Conservation (phyloP, 75 land plant species). For the Azolla pinnata region DNA sequence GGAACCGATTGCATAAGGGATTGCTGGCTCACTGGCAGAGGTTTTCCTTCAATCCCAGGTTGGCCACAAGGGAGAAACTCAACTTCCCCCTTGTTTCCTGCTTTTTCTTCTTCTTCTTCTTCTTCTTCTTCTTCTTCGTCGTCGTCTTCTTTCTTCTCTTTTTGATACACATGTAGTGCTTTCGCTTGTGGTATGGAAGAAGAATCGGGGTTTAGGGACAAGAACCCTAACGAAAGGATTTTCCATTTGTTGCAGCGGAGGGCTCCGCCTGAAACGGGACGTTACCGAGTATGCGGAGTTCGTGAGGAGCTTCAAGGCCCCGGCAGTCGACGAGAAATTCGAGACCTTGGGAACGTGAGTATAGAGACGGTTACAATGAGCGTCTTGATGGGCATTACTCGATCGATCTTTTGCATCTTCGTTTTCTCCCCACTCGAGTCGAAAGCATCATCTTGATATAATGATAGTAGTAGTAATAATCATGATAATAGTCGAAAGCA, state of each 20-base stretch:
- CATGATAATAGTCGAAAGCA: too few relatives aligned
- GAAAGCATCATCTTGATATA: too few relatives aligned
- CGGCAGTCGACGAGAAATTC: conserved; percentile 93
- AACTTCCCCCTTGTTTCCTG: not conserved
- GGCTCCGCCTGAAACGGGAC: conserved; percentile 95
- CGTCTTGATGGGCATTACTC: too few relatives aligned
- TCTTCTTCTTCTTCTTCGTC: too few relatives aligned
- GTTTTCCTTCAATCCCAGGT: conserved; percentile 97
- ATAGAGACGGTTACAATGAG: too few relatives aligned
- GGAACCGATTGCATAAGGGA: conserved; percentile 83
- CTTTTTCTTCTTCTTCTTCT: too few relatives aligned
- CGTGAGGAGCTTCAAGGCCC: conserved; percentile 95
- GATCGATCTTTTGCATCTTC: too few relatives aligned
- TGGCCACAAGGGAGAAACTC: too few relatives aligned
- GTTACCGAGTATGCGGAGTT: conserved; percentile 95
- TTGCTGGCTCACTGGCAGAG: conserved; percentile 88
- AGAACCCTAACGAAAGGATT: not conserved
- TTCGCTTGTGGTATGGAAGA: too few relatives aligned
- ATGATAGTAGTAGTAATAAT: too few relatives aligned
- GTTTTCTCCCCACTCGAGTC: too few relatives aligned
- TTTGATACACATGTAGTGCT: not conserved
- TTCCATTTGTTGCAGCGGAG: conserved; percentile 55
- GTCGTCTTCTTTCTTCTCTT: not conserved
- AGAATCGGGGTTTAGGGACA: too few relatives aligned
- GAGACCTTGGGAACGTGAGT: conserved; percentile 94